Evolutionary conservation across 805 yeast species (phyloP).

Genomic region (Nakazawaea holstii): DNA sequence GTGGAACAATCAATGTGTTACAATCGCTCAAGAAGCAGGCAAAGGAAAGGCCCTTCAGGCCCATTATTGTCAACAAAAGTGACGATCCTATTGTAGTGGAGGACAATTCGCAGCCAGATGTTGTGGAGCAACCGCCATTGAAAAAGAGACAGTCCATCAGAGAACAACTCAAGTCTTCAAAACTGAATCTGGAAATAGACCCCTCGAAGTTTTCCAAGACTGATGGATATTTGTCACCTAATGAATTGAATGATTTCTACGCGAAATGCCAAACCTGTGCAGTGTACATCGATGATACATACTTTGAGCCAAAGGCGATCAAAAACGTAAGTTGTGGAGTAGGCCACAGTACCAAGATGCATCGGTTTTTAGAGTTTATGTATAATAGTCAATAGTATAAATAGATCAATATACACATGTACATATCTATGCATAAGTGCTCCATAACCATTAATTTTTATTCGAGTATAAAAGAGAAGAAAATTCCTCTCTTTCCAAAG

Average conservation of each 20-base stretch:
- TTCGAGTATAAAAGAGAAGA: background rate
- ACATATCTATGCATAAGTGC: too few relatives aligned
- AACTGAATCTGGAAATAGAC: constrained; percentile 4
- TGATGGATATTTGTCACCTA: constrained; percentile 36
- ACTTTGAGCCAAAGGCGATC: constrained; percentile 18
- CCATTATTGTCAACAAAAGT: constrained; percentile 1
- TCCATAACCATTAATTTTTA: constrained; percentile 6
- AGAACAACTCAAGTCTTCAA: constrained; percentile 11
- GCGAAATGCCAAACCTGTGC: constrained; percentile 29
- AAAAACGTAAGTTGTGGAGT: constrained; percentile 17
- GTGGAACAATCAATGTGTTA: background rate
- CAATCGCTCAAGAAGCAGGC: constrained; percentile 2
- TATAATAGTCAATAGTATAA: background rate
- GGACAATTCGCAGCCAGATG: background rate
- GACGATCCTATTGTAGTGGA: constrained; percentile 1
- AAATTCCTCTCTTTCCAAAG: background rate
- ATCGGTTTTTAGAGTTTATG: constrained; percentile 16
- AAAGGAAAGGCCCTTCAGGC: constrained; percentile 3
- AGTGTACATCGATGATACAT: constrained; percentile 15
- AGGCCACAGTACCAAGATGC: constrained; percentile 19
- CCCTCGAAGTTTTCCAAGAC: constrained; percentile 17
- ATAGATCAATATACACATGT: too few relatives aligned
- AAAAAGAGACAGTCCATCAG: constrained; percentile 3
- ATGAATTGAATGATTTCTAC: constrained; percentile 34
- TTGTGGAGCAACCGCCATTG: background rate